Conservation (phyloP, 2,329 filamentous ascomycete species). For the Aureobasidium pullulans region DNA sequence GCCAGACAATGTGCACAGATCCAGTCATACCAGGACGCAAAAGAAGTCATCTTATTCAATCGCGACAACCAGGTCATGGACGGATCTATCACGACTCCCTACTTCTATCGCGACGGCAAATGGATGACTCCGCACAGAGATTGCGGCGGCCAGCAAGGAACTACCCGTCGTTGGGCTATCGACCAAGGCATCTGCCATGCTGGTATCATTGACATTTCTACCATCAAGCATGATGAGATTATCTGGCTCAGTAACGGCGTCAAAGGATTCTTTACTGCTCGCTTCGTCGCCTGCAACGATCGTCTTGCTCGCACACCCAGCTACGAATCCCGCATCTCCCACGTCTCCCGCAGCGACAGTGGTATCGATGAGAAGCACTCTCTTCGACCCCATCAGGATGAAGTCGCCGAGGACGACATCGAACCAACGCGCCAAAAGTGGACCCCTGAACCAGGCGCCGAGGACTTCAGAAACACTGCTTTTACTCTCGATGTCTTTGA, state of each 20-base stretch:
- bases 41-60: conserved; percentile 73
- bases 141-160: conserved; percentile 75
- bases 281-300: conserved; percentile 16
- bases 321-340: conserved; percentile 8
- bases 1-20: conserved; percentile 58
- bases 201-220: conserved; percentile 50
- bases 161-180: conserved; percentile 76
- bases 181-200: conserved; percentile 61
- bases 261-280: conserved; percentile 55
- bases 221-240: conserved; percentile 63
- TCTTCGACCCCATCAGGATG: not conserved
- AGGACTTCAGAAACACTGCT: conserved; percentile 9
- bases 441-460: not conserved
- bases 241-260: conserved; percentile 89
- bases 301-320: conserved; percentile 14
- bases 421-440: conserved; percentile 5
- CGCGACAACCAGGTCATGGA: conserved; percentile 66
- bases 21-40: conserved; percentile 36
- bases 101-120: conserved; percentile 62
- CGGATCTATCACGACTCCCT: conserved; percentile 73
- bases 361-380: not conserved
- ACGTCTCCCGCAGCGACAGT: conserved; percentile 1
- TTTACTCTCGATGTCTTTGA: conserved; percentile 12
- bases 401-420: conserved; percentile 5
- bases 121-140: conserved; percentile 71